A percentile compares a stretch with the other conserved stretches of the same genome.
These are phyloP conservation scores for bread wheat (Triticum aestivum) DNA, from an alignment of 176 grass and related monocot genomes.

Conservation along the genomic window DNA sequence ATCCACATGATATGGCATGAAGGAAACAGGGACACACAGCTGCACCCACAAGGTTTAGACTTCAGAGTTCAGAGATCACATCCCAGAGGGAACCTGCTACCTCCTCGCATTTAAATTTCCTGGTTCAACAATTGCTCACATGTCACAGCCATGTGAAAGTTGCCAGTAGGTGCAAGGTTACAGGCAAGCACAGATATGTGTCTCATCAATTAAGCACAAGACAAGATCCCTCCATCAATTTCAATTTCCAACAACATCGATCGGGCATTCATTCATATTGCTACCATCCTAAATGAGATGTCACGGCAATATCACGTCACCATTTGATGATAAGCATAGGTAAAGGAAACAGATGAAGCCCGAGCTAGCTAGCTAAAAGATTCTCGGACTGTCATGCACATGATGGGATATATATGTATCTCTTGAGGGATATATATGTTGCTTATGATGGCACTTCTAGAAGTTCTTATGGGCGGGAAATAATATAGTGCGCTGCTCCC, in stretches of 20 bases:
- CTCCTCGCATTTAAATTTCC: not conserved
- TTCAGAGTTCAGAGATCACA: not conserved
- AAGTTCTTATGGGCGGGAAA: no score
- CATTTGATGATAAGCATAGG: not conserved
- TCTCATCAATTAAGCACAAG: conserved; percentile 8
- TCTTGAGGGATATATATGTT: no score
- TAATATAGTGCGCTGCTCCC: no score
- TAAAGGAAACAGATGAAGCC: not conserved
- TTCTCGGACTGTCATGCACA: not conserved
- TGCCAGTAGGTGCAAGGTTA: not conserved
- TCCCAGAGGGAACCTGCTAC: not conserved
- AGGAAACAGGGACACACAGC: not conserved
- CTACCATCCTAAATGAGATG: not conserved
- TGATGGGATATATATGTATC: no score
- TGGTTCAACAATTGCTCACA: no score
- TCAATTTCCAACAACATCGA: not conserved
- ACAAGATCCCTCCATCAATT: not conserved
- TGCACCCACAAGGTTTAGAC: not conserved
- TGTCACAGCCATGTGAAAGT: no score
- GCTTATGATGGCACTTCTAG: no score
- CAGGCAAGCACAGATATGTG: not conserved
- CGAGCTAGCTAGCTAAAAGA: not conserved
- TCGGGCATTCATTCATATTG: not conserved
- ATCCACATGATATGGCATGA: not conserved
- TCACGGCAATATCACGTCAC: not conserved